phyloP scores from a whole-genome alignment of 208 protist species.

The Novymonas esmeraldas region DNA sequence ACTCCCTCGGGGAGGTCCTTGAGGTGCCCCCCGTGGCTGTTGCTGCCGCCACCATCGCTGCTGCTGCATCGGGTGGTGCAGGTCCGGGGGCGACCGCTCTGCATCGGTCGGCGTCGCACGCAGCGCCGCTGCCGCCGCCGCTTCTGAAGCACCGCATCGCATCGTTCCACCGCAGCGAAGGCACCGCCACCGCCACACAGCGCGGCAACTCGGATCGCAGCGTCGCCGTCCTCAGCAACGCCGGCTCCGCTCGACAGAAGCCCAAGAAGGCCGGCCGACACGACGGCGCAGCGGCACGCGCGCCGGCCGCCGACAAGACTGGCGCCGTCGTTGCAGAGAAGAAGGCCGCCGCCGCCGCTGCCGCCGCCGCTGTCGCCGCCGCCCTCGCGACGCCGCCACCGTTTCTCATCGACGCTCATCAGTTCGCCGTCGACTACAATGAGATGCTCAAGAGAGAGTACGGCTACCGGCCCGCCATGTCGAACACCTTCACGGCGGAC shows the following conservation, averaged over 20 bases:
- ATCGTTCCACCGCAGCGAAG: conserved; percentile 3
- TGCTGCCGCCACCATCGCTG: not conserved
- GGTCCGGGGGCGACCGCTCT: not conserved
- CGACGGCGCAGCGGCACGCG: not conserved
- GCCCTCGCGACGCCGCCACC: conserved; percentile 9
- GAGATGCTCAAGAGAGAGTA: conserved; percentile 71
- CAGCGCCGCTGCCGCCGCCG: conserved; percentile 1
- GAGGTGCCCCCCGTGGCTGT: conserved; percentile 18
- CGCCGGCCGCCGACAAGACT: conserved; percentile 6
- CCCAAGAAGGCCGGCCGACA: not conserved
- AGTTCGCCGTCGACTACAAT: conserved; percentile 79
- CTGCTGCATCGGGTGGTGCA: not conserved
- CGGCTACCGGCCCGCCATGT: conserved; percentile 64
- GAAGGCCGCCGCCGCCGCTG: not conserved
- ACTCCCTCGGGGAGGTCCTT: conserved; percentile 71
- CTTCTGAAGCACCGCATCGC: conserved; percentile 3
- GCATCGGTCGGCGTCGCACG: not conserved
- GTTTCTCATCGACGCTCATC: conserved; percentile 78
- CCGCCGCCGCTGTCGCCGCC: not conserved
- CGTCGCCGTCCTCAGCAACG: conserved; percentile 5
- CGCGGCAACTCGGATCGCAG: conserved; percentile 20
- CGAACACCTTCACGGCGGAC: conserved; percentile 31
- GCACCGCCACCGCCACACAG: conserved; percentile 2
- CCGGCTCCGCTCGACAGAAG: not conserved
- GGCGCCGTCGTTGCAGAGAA: not conserved